A percentile compares a stretch with the other conserved stretches of the same genome.
Conservation (phyloP, 148 eudicot species). For the Fagopyrum tataricum region DNA sequence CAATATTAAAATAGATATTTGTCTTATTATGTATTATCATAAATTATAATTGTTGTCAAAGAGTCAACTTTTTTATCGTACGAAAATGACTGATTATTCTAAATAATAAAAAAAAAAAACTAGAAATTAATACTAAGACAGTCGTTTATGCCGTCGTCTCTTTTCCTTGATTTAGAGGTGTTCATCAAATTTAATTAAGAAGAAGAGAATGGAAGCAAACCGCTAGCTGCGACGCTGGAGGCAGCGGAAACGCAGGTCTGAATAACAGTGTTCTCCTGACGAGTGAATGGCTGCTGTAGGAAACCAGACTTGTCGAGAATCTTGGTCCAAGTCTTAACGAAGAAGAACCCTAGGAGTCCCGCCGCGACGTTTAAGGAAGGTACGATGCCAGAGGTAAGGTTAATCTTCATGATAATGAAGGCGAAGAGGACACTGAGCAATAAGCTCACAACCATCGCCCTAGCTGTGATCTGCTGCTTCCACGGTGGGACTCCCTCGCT, state of each 20-base stretch:
- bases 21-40: too few relatives aligned
- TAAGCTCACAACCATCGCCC: constrained; percentile 43
- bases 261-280: constrained; percentile 73
- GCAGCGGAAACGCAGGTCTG: constrained; percentile 65
- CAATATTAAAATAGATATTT: too few relatives aligned
- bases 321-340: constrained; percentile 56
- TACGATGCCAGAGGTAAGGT: constrained; percentile 56
- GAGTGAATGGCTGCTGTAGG: constrained; percentile 47
- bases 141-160: too few relatives aligned
- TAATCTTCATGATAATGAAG: constrained; percentile 58
- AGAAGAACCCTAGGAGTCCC: constrained; percentile 55
- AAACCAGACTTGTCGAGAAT: constrained; percentile 32
- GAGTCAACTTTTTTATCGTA: too few relatives aligned
- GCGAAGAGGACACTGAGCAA: constrained; percentile 42
- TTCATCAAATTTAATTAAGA: neutral
- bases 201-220: constrained; percentile 17
- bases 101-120: too few relatives aligned
- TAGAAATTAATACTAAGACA: too few relatives aligned
- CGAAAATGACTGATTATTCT: too few relatives aligned
- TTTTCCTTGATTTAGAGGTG: too few relatives aligned
- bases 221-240: constrained; percentile 67
- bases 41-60: too few relatives aligned
- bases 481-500: constrained; percentile 37
- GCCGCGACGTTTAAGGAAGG: constrained; percentile 70
- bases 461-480: constrained; percentile 42